Base-by-base conservation (phyloP, 148 eudicot genomes). In the Rhododendron griersonianum region DNA sequence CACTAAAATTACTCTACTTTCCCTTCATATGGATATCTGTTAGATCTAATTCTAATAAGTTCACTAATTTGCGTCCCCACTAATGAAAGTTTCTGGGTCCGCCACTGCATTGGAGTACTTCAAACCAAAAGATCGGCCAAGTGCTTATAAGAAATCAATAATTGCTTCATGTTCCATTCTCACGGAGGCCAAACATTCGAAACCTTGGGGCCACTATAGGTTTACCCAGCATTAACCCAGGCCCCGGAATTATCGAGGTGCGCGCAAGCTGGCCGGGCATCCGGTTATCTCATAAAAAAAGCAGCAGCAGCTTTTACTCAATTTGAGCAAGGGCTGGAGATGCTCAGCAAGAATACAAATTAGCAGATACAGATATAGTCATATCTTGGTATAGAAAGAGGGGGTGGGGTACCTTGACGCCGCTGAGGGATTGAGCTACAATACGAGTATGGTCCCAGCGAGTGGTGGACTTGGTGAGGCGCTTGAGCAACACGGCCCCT, bases 391-490 rank as follows among this genome's bases (percentile, higher is more conserved):
- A 41, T 41, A 41, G 7, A 41, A 41, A 41, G 45, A 6, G 7
- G 45, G 45, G 45, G 45, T 41, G 45, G 45, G 45, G 30, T 44
- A 96, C 98, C 93, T 95, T 95, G 84, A 92, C 95, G 75, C 98
- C 98, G 89, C 87, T 86, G 81, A 95, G 93, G 30, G 98, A 94
- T 11, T 89, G 87, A 41, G 95, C 86, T 23, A 96, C 95, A 51
- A 91, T 45, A 44, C 91, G 92, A 25, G 98, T 86, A 83, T 96
- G 99, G 91, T 96, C 99, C 88, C 99, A 95, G 16, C 98, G 98
- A 81, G 99, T 95, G 87, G 96, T 93, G 85, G 99, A 94, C 93
- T 95, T 97, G 47, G 99, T 95, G 71, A 97, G 89, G 2, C 98
- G 92, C 57, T 91, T 91, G 16, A 94, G 87, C 65, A 95, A 87